Evolutionary conservation across 352 stramenopile species (phyloP), one percentile per base, ranked within the genome.

Genomic region (Phytophthora agathidicida): DNA sequence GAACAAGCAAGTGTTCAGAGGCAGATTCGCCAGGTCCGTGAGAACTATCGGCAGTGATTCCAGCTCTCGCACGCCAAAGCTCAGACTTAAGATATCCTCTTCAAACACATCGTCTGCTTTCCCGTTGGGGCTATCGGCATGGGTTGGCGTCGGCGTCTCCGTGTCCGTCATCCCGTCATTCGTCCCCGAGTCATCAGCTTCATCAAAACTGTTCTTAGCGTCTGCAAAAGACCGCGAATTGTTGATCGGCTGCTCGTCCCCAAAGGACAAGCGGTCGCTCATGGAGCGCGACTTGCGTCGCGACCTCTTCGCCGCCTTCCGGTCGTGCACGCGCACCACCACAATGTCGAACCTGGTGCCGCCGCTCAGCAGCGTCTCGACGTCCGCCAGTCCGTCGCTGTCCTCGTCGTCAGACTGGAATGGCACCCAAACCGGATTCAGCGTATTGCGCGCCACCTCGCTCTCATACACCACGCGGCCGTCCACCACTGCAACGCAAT

Each of bases 341-440:
- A 86, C 55, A 52, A 91, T 71, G 16, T 89, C 73, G 53, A 91
- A 89, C 48, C 60, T 60, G 39, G 77, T 83, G 41, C 75, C 68
- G 27, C 75, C 72, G 42, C 74, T 75, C 26, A 88, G 47, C 41
- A 88, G 47, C 43, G 69, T 68, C 49, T 76, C 62, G 10, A 78
- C 54, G 35, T 58, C 63, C 13, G 59, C 33, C 5, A 74, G 23
- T 31, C 62, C 61, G 24, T 77, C 66, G 32, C 46, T 24, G 5
- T 50, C 57, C 19, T 41, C 56, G 47, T 75, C 54, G 39, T 68
- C 70, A 7, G 72, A 77, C 60, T 90, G 68, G 54, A 93, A 91
- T 7, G 83, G 83, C 57, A 93, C 75, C 83, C 83, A 93, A 58
- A 93, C 81, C 9, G 83, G 83, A 57, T 93, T 93, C 14, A 93